Conservation (phyloP, 2,329 filamentous ascomycete species). For the Diplocarpon rosae region DNA sequence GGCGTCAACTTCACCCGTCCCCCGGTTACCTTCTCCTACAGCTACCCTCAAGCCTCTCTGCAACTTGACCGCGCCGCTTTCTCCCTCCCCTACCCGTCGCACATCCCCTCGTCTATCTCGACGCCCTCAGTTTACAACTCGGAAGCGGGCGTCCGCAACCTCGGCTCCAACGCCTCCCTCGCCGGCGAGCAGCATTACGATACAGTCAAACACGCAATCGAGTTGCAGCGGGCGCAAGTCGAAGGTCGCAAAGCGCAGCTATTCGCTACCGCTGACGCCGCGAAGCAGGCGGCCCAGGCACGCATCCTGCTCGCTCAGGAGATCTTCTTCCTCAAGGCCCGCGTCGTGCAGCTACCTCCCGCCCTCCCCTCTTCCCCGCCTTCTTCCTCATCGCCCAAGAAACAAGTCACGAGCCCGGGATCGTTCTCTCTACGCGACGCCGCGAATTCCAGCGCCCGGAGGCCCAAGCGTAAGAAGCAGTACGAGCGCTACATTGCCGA, state of each 20-base stretch:
- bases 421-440: not conserved
- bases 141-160: not conserved
- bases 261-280: not conserved
- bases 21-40: constrained; percentile 7
- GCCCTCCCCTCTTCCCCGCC: not conserved
- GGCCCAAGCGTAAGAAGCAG: not conserved
- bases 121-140: constrained; percentile 7
- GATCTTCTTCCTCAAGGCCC: constrained; percentile 5
- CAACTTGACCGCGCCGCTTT: constrained; percentile 9
- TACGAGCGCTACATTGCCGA: constrained; percentile 8
- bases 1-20: constrained; percentile 10
- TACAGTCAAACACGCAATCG: not conserved
- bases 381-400: not conserved
- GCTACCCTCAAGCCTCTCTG: constrained; percentile 4
- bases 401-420: not conserved
- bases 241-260: not conserved
- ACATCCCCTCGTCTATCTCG: not conserved
- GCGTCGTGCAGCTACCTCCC: not conserved
- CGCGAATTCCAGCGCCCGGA: not conserved
- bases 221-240: not conserved
- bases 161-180: not conserved
- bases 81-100: not conserved
- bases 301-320: constrained; percentile 1
- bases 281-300: not conserved
- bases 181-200: not conserved